Percentiles rank a stretch among this genome's conserved stretches.
These are phyloP conservation scores for Ottelia alismoides DNA, from an alignment of 106 monocot genomes.

Conservation along the genomic window DNA sequence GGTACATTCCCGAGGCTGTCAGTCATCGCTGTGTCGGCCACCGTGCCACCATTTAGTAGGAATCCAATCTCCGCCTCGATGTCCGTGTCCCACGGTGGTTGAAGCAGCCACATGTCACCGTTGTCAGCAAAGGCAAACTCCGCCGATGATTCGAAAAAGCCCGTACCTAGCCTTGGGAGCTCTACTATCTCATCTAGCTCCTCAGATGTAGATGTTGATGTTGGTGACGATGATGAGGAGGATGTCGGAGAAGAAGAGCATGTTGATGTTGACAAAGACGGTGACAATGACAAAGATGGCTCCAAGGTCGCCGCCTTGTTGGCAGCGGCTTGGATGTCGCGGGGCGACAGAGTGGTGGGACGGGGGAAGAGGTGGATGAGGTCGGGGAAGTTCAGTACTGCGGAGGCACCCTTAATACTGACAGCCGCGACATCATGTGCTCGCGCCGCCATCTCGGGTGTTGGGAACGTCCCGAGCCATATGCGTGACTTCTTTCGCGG, in stretches of 20 bases:
- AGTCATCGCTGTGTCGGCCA: too few species aligned
- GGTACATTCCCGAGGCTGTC: too few species aligned
- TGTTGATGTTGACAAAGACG: conserved; percentile 1
- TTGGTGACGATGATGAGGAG: not conserved
- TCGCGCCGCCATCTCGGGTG: conserved; percentile 8
- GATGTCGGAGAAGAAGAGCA: not conserved
- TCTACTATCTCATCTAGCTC: conserved; percentile 41
- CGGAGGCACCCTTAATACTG: conserved; percentile 7
- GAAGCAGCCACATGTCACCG: too few species aligned
- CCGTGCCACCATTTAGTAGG: too few species aligned
- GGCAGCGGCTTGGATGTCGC: too few species aligned
- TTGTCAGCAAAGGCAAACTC: conserved; percentile 20
- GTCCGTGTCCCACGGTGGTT: too few species aligned
- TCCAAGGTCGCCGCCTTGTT: too few species aligned
- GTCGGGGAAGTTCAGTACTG: conserved; percentile 12
- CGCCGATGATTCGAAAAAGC: conserved; percentile 7
- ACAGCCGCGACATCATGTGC: conserved; percentile 10
- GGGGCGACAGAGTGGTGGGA: conserved; percentile 5
- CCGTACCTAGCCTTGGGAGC: conserved; percentile 19
- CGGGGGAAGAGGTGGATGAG: conserved; percentile 5
- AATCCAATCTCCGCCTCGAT: too few species aligned
- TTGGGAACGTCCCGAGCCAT: too few species aligned
- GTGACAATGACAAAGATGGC: conserved; percentile 3
- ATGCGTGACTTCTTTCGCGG: too few species aligned
- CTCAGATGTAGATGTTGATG: conserved; percentile 8